Evolutionary conservation across 2,329 filamentous ascomycete species (phyloP).

Genomic region (Tolypocladium nubicola): DNA sequence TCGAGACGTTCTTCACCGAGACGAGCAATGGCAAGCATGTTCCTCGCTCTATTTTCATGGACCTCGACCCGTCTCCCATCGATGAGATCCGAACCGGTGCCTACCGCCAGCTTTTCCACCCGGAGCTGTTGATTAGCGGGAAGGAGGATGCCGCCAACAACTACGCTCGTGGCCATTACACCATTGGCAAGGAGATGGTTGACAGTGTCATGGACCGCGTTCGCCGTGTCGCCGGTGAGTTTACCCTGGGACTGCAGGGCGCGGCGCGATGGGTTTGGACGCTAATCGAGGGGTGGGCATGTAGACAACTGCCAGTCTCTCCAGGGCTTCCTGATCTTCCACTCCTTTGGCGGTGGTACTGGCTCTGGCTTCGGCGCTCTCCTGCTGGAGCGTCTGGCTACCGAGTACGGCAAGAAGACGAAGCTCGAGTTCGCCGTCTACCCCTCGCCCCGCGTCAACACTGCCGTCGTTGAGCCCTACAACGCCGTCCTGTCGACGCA

Average conservation of each 20-base stretch:
- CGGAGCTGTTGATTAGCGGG: conserved; percentile 60
- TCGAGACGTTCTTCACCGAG: conserved; percentile 66
- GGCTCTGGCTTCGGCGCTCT: conserved; percentile 65
- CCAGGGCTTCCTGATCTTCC: conserved; percentile 65
- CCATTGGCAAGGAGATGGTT: conserved; percentile 67
- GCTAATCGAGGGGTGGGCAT: neutral
- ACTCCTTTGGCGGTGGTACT: conserved; percentile 64
- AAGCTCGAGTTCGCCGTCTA: conserved; percentile 69
- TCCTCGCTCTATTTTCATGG: conserved; percentile 61
- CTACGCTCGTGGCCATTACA: conserved; percentile 68
- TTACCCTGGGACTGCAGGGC: neutral
- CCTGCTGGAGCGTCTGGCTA: conserved; percentile 61
- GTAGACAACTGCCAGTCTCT: conserved; percentile 63
- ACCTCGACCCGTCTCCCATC: conserved; percentile 62
- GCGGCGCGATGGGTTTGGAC: conserved; percentile 1
- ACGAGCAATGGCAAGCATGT: conserved; percentile 63
- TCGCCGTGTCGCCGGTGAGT: conserved; percentile 56
- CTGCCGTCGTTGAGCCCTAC: conserved; percentile 63
- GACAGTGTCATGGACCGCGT: conserved; percentile 60
- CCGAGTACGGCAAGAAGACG: conserved; percentile 66
- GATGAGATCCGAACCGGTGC: conserved; percentile 61
- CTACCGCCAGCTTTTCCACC: conserved; percentile 63
- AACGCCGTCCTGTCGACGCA: conserved; percentile 64
- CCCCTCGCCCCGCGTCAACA: conserved; percentile 59
- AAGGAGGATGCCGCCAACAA: conserved; percentile 73